Base-by-base conservation (phyloP, 2,329 filamentous ascomycete species). In the Parasarocladium wereldwijsianum region DNA sequence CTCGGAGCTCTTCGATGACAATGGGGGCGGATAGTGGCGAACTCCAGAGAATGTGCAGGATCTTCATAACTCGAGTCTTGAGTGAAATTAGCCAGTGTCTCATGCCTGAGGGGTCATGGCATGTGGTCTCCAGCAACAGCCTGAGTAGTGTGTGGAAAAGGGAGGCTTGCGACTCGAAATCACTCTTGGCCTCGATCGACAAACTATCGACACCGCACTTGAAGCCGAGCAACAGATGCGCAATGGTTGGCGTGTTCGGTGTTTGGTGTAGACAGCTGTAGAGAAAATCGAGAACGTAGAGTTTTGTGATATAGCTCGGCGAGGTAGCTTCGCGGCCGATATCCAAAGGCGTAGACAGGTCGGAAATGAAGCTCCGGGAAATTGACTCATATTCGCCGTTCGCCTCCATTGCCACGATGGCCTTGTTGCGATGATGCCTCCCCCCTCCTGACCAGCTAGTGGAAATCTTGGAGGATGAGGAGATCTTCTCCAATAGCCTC, bases 211-310 rank as follows among this genome's bases (percentile, higher is more conserved):
- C 70, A 24, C 74, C 70, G 43, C 84, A 92, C 33, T 69, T 69
- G 50, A 98, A 94, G 0, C 90, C 90, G 5, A 98, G 70, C 2
- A 98, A 61, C 26, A 93, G 64, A 50, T 98, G 92, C 1, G 87
- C 90, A 40, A 98, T 76, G 2, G 79, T 92, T 4, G 90, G 86
- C 41, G 76, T 71, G 41, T 78, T 70, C 1, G 80, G 76, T 16
- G 76, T 78, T 19, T 78, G 73, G 32, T 70, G 66, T 3, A 98
- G 64, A 46, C 83, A 93, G 32, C 75, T 71, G 41, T 82, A 79
- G 21, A 99, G 58, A 43, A 98, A 87, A 38, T 87, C 78, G 5
- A 98, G 65, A 14, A 96, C 76, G 35, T 78, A 79, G 31, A 82
- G 62, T 51, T 94, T 93, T 47, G 85, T 81, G 34, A 78, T 59